These are phyloP conservation scores for Solanum appendiculatum DNA, from an alignment of 257 asterid genomes.

Conservation along the genomic window DNA sequence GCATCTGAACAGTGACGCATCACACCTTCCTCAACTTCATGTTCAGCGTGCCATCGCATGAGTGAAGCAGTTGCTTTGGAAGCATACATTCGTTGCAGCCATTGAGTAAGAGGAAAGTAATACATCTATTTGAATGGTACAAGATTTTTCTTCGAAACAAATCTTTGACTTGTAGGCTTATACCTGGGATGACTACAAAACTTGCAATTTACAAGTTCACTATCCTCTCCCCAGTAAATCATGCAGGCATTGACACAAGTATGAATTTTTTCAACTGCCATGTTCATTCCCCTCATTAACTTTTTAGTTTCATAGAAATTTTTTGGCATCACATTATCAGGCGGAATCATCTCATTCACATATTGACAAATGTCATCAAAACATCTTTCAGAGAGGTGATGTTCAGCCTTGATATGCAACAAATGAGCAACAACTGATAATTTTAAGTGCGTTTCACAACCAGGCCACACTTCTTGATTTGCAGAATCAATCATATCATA, in stretches of 20 bases:
- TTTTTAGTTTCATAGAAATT: background rate
- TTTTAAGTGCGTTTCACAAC: background rate
- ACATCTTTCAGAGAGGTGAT: background rate
- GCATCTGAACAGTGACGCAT: background rate
- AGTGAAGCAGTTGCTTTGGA: background rate
- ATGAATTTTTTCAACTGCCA: background rate
- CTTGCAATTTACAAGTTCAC: background rate
- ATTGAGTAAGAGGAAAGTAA: background rate
- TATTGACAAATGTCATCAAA: background rate
- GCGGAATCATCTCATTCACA: background rate
- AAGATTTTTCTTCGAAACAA: background rate
- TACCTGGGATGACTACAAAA: background rate
- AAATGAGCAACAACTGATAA: background rate
- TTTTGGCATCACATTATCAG: background rate
- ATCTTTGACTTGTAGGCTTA: background rate
- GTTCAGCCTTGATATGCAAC: background rate
- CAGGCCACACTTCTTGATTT: background rate
- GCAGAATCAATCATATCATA: background rate
- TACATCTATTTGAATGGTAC: background rate
- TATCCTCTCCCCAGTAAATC: background rate
- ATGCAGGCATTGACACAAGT: background rate
- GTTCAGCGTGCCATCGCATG: background rate
- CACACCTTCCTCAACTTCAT: background rate
- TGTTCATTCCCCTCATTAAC: background rate
- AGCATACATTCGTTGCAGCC: background rate